Base-by-base conservation (phyloP, 805 yeast species). In the Saccharomycopsis sp. region DNA sequence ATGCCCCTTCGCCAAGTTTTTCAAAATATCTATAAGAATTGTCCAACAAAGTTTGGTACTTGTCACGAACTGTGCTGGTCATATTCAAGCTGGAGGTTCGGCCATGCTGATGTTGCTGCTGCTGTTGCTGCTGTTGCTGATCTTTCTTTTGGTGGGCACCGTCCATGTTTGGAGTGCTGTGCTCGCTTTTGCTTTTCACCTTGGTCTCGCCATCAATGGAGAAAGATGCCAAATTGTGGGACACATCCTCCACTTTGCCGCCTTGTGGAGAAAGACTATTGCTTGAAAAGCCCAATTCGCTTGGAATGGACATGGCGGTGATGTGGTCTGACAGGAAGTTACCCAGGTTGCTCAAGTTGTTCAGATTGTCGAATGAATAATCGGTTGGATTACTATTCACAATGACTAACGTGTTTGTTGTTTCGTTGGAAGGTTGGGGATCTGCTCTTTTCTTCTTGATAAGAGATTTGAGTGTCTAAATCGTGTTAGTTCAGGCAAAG, bases 1-100 rank as follows among this genome's bases (percentile, higher is more conserved):
- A 83, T 0, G 94, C 88, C 19, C 94, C 94, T 57, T 83, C 92
- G 6, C 94, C 94, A 48, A 83, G 69, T 52, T 69, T 68, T 33
- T 64, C 64, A 3, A 67, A 39, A 20, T 74, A 52, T 39, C 56
- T 57, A 29, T 42, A 42, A 6, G 21, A 12, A 25, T 36, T 19
- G 19, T 41, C 41, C 12, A 41, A 26, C 10, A 41, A 29, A 22
- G 34, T 41, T 32, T 41, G 45, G 21, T 41, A 41, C 20, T 35
- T 22, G 25, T 35, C 38, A 10, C 27, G 29, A n/a, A n/a, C n/a
- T 25, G 27, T 25, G 7, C 9, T 33, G 13, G 7, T n/a, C n/a
- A 17, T 7, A 9, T 19, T 33, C 9, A 17, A n/a, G 23, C 36
- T 33, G 23, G 22, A 7, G 12, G n/a, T 13, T 9, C 18, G 27